Evolutionary conservation across 306 rosid species (phyloP).

Genomic region (Sicyos edulis): DNA sequence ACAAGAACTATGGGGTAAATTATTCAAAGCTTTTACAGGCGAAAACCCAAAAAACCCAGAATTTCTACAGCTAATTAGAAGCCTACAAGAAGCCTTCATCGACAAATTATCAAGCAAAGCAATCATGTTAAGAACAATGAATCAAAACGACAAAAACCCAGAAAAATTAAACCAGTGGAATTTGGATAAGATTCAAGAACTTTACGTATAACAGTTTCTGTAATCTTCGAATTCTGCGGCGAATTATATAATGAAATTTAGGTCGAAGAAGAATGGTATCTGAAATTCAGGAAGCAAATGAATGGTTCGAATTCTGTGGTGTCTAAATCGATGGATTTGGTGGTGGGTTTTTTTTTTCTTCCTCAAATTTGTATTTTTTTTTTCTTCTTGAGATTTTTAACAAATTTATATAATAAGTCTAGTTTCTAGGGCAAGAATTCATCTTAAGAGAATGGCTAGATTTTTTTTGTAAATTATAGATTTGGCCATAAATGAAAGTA

Average conservation of each 20-base stretch:
- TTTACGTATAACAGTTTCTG: background rate
- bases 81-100: constrained; percentile 61
- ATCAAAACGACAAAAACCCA: constrained; percentile 9
- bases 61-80: constrained; percentile 39
- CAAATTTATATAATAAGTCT: constrained; percentile 1
- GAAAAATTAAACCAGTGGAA: constrained; percentile 3
- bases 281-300: background rate
- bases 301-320: background rate
- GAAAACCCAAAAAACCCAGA: constrained; percentile 34
- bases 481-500: no score
- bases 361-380: background rate
- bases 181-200: background rate
- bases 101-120: constrained; percentile 39
- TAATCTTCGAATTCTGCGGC: background rate
- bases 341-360: background rate
- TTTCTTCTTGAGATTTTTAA: background rate
- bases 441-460: background rate
- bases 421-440: background rate
- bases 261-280: constrained; percentile 11
- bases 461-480: no score
- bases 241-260: background rate
- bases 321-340: background rate
- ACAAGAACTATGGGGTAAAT: constrained; percentile 15
- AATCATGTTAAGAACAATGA: constrained; percentile 34
- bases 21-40: constrained; percentile 30